Conservation (phyloP, 768 basidiomycete genomes). For the Phlebiopsis gigantea region DNA sequence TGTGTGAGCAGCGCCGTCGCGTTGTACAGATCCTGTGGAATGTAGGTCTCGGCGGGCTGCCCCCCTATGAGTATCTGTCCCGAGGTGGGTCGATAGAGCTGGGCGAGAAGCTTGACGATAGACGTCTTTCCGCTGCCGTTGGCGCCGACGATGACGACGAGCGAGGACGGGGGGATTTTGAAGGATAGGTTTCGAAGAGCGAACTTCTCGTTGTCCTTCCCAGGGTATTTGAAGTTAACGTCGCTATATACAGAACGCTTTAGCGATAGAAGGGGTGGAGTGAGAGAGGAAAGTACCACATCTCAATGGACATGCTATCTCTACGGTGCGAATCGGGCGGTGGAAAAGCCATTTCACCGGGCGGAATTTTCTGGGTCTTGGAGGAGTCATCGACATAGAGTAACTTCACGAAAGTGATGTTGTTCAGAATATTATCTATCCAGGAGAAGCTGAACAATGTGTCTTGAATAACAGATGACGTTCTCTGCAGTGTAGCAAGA, state of each 20-base stretch:
- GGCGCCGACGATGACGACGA: constrained; percentile 52
- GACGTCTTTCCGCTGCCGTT: constrained; percentile 57
- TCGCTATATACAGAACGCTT: constrained; percentile 29
- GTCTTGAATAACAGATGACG: not conserved
- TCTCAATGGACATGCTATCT: not conserved
- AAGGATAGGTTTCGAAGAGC: constrained; percentile 35
- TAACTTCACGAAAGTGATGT: not conserved
- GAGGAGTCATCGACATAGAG: not conserved
- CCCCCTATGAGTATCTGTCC: constrained; percentile 33
- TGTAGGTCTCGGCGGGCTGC: constrained; percentile 28
- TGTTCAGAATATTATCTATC: not conserved
- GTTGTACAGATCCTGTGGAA: constrained; percentile 27
- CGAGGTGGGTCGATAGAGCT: constrained; percentile 19
- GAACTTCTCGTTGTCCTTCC: constrained; percentile 28
- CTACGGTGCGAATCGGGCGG: not conserved
- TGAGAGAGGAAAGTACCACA: not conserved
- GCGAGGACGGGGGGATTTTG: constrained; percentile 35
- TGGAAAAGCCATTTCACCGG: not conserved
- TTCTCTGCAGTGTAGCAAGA: constrained; percentile 4
- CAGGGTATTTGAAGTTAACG: constrained; percentile 50
- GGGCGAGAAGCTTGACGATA: constrained; percentile 22
- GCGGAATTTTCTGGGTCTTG: not conserved
- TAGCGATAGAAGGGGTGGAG: not conserved
- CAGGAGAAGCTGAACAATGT: not conserved
- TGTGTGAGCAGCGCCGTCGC: constrained; percentile 40